Percentiles rank a stretch among this genome's conserved stretches.
These are phyloP conservation scores for Lactifluus subvellereus DNA, from an alignment of 768 basidiomycete genomes.

Conservation along the genomic window DNA sequence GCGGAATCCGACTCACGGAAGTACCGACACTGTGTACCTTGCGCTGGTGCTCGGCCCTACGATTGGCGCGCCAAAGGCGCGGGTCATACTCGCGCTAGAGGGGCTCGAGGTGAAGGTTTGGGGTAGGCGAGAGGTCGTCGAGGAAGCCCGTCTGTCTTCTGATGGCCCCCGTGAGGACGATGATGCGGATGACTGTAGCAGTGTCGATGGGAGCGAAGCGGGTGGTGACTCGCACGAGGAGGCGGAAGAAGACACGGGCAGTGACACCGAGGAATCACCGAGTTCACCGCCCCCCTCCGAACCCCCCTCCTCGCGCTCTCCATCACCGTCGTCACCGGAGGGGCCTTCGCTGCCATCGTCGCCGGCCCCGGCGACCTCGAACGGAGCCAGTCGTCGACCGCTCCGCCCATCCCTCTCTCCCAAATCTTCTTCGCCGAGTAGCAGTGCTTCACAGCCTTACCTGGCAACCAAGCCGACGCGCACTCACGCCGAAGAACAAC, in stretches of 20 bases:
- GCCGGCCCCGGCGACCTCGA: slow-evolving; percentile 8
- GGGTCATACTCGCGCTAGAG: slow-evolving; percentile 58
- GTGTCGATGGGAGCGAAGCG: slow-evolving; percentile 9
- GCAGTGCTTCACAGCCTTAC: slow-evolving; percentile 5
- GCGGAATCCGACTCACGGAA: slow-evolving; percentile 16
- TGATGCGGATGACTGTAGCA: slow-evolving; percentile 18
- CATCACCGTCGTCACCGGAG: slow-evolving; percentile 25
- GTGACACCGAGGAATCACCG: slow-evolving; percentile 6
- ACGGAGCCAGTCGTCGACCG: slow-evolving; percentile 14
- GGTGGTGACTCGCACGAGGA: slow-evolving; percentile 18
- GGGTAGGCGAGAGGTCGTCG: slow-evolving; percentile 24
- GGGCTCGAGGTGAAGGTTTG: slow-evolving; percentile 48
- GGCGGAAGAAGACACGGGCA: slow-evolving; percentile 20
- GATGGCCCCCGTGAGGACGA: slow-evolving; percentile 16
- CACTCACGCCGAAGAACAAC: slow-evolving; percentile 34
- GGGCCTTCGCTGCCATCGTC: slow-evolving; percentile 14
- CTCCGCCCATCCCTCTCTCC: slow-evolving; percentile 16
- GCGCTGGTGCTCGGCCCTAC: slow-evolving; percentile 64
- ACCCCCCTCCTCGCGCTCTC: slow-evolving; percentile 30
- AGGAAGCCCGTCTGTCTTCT: background rate
- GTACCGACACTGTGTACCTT: slow-evolving; percentile 42
- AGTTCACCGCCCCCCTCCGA: slow-evolving; percentile 23
- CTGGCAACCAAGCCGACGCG: slow-evolving; percentile 1
- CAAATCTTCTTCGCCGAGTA: slow-evolving; percentile 14
- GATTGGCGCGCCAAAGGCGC: slow-evolving; percentile 52